These are phyloP conservation scores for Diaporthe sp. DNA, from an alignment of 2,329 filamentous ascomycete genomes.

Conservation along the genomic window DNA sequence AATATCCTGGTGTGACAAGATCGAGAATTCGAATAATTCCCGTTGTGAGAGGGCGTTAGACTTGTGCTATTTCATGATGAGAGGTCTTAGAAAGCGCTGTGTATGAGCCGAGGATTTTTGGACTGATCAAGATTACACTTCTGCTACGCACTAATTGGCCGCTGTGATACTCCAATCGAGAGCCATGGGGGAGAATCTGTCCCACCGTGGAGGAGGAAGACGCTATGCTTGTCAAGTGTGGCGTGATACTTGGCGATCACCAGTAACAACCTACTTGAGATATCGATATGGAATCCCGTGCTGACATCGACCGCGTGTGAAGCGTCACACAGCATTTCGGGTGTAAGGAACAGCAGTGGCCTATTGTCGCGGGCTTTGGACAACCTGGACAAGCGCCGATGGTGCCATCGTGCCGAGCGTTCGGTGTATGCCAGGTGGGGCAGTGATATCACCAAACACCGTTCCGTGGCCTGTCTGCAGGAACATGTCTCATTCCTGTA, in stretches of 20 bases:
- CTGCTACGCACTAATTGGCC: not conserved
- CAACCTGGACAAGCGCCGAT: slow-evolving; percentile 8
- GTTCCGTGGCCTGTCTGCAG: not conserved
- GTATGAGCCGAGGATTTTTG: not conserved
- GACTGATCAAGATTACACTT: too few species aligned
- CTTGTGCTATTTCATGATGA: not conserved
- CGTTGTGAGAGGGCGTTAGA: not conserved
- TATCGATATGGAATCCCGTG: not conserved
- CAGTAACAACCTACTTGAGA: not conserved
- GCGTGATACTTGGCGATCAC: slow-evolving; percentile 17
- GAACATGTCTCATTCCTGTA: not conserved
- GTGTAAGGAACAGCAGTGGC: not conserved
- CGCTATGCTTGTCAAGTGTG: slow-evolving; percentile 18
- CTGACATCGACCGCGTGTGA: not conserved
- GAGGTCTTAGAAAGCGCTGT: not conserved
- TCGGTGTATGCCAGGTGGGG: slow-evolving; percentile 15
- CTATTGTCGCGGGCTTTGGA: not conserved
- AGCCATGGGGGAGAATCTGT: slow-evolving; percentile 49
- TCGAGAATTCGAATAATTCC: fast-evolving
- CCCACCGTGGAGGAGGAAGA: slow-evolving; percentile 1
- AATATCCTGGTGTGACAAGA: not conserved
- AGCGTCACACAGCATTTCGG: not conserved
- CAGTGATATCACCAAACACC: slow-evolving; percentile 21
- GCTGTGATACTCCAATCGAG: not conserved
- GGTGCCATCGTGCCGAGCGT: slow-evolving; percentile 12